Evolutionary conservation across 2,329 filamentous ascomycete species (phyloP).

Genomic region (Aspergillus jensenii): DNA sequence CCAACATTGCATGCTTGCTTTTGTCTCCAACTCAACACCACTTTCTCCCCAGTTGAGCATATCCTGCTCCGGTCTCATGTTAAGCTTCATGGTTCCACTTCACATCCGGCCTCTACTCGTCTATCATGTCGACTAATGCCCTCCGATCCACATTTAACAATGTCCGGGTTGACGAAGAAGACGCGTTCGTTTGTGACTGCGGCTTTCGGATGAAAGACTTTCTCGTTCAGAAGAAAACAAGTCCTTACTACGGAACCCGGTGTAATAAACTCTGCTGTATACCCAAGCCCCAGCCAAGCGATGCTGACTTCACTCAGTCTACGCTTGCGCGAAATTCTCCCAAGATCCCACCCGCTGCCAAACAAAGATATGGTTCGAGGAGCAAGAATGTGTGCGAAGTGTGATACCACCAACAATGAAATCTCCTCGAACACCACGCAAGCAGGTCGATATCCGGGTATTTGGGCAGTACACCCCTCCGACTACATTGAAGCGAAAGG

Average conservation of each 20-base stretch:
- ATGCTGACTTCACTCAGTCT: neutral
- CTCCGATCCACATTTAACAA: slow-evolving; percentile 1
- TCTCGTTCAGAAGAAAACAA: neutral
- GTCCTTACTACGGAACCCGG: slow-evolving; percentile 2
- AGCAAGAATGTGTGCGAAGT: neutral
- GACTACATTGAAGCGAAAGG: slow-evolving; percentile 1
- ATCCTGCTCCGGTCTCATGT: too few relatives aligned
- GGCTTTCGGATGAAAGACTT: neutral
- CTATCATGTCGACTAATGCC: neutral
- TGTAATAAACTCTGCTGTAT: neutral
- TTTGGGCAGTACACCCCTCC: slow-evolving; percentile 4
- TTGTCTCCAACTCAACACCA: neutral
- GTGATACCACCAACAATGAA: neutral
- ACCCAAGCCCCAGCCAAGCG: neutral
- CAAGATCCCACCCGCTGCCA: neutral
- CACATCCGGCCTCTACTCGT: too few relatives aligned
- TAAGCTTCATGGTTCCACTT: too few relatives aligned
- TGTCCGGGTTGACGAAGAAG: slow-evolving; percentile 1
- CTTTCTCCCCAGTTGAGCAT: neutral
- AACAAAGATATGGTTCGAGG: slow-evolving; percentile 1
- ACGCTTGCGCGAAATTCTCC: neutral
- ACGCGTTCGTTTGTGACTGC: slow-evolving; percentile 4
- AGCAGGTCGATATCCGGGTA: slow-evolving; percentile 3
- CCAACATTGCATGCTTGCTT: neutral
- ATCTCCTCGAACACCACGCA: slow-evolving; percentile 4